Evolutionary conservation across 2,329 filamentous ascomycete genomes (phyloP), one percentile per base, ranked within the genome.

Genomic region (Diaporthe citri): DNA sequence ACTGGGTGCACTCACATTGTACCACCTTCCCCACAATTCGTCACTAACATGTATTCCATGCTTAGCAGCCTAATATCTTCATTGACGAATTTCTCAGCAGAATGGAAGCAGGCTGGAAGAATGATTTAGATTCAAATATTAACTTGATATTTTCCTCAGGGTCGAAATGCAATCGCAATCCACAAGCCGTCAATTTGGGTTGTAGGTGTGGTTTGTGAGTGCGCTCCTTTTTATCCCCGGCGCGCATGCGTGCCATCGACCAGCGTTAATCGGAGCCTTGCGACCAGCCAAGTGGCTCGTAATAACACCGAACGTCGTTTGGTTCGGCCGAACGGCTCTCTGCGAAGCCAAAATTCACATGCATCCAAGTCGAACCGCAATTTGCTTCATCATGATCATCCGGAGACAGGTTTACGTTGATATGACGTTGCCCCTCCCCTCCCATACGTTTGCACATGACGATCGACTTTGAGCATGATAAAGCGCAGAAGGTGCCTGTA

Each of bases 311-410:
- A 48, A 1, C 2, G 17, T 22, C 7, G 20, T 3, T 10, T 48
- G 6, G 43, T 9, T 48, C 43, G 43, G 43, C 7, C 20, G 2
- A 43, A 10, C 17, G 20, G 43, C 20, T 48, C 15, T 22, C 17
- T 22, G 17, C 0, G 20, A 6, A 22, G 28, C 15, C 55, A 34
- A 22, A 4, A 22, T 1, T 56, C 55, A 20, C 55, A 31, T 34
- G 55, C 55, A 17, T 55, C 28, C 55, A 56, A 22, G 9, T 12
- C 10, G 28, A 10, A 22, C 0, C 0, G 28, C 28, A 4, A 22
- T 56, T 56, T 56, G 8, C 28, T 34, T 56, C 55, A 56, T 56
- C 6, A 31, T 56, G 55, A 56, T 56, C 55, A 15, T 56, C 55
- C 55, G 22, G 3, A 34, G 10, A 20, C 0, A 34, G 28, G 7